phyloP scores from a whole-genome alignment of 495 filamentous ascomycete genomes.

The Diplogelasinospora grovesii region DNA sequence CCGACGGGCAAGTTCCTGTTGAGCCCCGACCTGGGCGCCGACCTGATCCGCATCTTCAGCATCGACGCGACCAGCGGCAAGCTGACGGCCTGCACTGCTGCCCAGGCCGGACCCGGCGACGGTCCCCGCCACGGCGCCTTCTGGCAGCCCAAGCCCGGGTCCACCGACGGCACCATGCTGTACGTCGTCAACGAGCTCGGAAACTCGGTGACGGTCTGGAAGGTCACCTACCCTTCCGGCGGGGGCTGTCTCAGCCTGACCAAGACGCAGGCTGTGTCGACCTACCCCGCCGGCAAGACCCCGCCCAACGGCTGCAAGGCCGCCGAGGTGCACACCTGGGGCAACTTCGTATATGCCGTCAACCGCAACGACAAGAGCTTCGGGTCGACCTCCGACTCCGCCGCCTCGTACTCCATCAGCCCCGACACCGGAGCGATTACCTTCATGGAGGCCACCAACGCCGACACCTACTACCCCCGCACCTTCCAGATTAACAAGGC shows the following conservation, averaged over 20 bases:
- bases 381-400: slow-evolving; percentile 25
- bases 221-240: slow-evolving; percentile 24
- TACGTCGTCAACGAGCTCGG: slow-evolving; percentile 38
- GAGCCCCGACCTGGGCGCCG: slow-evolving; percentile 61
- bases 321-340: slow-evolving; percentile 31
- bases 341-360: slow-evolving; percentile 30
- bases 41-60: slow-evolving; percentile 53
- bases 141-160: slow-evolving; percentile 22
- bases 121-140: slow-evolving; percentile 34
- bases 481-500: slow-evolving; percentile 55
- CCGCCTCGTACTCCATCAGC: slow-evolving; percentile 28
- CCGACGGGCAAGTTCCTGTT: slow-evolving; percentile 55
- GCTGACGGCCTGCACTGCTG: slow-evolving; percentile 28
- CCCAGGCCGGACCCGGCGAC: slow-evolving; percentile 27
- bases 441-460: slow-evolving; percentile 27
- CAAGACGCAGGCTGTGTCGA: slow-evolving; percentile 24
- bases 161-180: slow-evolving; percentile 22
- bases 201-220: slow-evolving; percentile 34
- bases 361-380: slow-evolving; percentile 34
- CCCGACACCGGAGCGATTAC: slow-evolving; percentile 19
- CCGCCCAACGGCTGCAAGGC: slow-evolving; percentile 27
- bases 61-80: slow-evolving; percentile 38
- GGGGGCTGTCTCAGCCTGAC: slow-evolving; percentile 24
- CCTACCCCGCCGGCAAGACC: slow-evolving; percentile 19
- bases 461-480: slow-evolving; percentile 36